A percentile compares a stretch with the other conserved stretches of the same genome.
Evolutionary conservation across 352 stramenopile species (phyloP).

Genomic region (Achlya hypogyna): DNA sequence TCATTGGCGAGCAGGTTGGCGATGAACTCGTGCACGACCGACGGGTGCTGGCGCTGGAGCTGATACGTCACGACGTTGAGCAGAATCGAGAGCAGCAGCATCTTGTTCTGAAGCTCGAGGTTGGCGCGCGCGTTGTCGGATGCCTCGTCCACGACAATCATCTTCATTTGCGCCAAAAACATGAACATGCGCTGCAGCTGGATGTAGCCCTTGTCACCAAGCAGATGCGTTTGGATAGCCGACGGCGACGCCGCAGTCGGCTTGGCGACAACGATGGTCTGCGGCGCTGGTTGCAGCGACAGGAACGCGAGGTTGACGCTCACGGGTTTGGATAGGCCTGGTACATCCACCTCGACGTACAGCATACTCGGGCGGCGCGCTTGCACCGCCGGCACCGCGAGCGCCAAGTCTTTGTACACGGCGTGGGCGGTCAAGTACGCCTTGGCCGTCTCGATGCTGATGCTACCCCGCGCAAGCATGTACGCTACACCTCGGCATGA

Average conservation of each 20-base stretch:
- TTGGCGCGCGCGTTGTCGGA: slow-evolving; percentile 48
- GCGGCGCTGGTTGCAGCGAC: slow-evolving; percentile 59
- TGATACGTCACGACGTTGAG: slow-evolving; percentile 78
- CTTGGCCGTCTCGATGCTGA: slow-evolving; percentile 78
- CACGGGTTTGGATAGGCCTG: slow-evolving; percentile 51
- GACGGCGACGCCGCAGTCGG: slow-evolving; percentile 26
- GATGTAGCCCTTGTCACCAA: slow-evolving; percentile 83
- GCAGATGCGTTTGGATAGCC: slow-evolving; percentile 52
- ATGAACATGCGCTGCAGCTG: slow-evolving; percentile 81
- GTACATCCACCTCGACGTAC: slow-evolving; percentile 73
- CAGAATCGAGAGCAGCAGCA: slow-evolving; percentile 71
- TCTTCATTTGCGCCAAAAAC: slow-evolving; percentile 71
- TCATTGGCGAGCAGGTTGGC: slow-evolving; percentile 30
- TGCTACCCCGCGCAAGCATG: slow-evolving; percentile 69
- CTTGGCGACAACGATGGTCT: slow-evolving; percentile 70
- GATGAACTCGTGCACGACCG: slow-evolving; percentile 40
- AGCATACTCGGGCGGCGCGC: slow-evolving; percentile 62
- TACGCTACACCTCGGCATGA: slow-evolving; percentile 31
- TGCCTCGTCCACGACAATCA: slow-evolving; percentile 36
- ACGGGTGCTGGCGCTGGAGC: slow-evolving; percentile 50
- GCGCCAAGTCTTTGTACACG: slow-evolving; percentile 64
- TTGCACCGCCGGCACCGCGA: slow-evolving; percentile 32
- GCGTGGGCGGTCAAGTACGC: slow-evolving; percentile 75
- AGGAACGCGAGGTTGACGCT: slow-evolving; percentile 81
- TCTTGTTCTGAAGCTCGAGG: slow-evolving; percentile 71